Evolutionary conservation across 805 yeast genomes (phyloP).

Genomic region (Wickerhamomyces ciferrii): DNA sequence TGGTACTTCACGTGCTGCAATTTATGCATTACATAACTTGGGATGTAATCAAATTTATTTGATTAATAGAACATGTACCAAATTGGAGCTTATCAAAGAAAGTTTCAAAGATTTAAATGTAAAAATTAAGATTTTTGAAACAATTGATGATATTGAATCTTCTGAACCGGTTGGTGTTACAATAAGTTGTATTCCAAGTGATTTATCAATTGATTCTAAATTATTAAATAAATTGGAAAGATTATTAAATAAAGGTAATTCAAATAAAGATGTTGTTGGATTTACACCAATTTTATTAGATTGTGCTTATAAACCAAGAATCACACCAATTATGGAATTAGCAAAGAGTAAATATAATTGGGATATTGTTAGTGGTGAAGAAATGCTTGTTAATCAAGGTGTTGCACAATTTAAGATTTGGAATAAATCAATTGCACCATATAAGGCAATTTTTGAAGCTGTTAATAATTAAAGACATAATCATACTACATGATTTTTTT

Average conservation of each 20-base stretch:
- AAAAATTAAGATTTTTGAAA: slow-evolving; percentile 53
- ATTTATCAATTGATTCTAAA: slow-evolving; percentile 54
- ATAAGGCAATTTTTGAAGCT: slow-evolving; percentile 53
- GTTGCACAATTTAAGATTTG: slow-evolving; percentile 78
- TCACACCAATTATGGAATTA: slow-evolving; percentile 80
- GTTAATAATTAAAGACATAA: slow-evolving; percentile 29
- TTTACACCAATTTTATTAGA: slow-evolving; percentile 64
- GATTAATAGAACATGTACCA: slow-evolving; percentile 72
- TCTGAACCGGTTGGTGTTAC: slow-evolving; percentile 45
- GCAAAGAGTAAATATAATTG: slow-evolving; percentile 62
- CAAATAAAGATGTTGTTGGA: slow-evolving; percentile 24
- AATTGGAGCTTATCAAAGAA: slow-evolving; percentile 51
- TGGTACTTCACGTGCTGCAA: slow-evolving; percentile 95
- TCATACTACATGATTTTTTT: slow-evolving; percentile 7
- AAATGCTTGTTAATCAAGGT: slow-evolving; percentile 93
- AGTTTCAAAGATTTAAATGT: slow-evolving; percentile 57
- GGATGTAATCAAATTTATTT: slow-evolving; percentile 77
- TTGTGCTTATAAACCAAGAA: slow-evolving; percentile 89
- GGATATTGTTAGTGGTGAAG: slow-evolving; percentile 86
- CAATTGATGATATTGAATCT: slow-evolving; percentile 37
- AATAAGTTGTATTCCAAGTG: slow-evolving; percentile 84
- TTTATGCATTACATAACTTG: slow-evolving; percentile 72
- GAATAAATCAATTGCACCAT: slow-evolving; percentile 65
- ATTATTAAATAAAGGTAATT: slow-evolving; percentile 36
- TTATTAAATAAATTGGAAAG: slow-evolving; percentile 44